Evolutionary conservation across 306 rosid genomes (phyloP).

Genomic region (Castanea sativa): DNA sequence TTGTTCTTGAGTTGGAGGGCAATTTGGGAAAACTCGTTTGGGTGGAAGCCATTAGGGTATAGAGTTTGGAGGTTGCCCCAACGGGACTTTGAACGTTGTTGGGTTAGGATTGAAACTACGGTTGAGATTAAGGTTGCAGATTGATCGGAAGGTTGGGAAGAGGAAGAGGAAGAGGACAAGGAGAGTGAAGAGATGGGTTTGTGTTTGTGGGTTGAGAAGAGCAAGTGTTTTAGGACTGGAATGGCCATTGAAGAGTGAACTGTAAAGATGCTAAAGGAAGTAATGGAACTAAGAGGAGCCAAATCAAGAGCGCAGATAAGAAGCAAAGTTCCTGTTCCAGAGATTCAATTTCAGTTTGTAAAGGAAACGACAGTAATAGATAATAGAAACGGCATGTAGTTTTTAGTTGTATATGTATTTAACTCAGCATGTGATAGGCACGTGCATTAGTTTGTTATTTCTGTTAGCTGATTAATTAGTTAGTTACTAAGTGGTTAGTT

Average conservation of each 20-base stretch:
- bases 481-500: too few species aligned
- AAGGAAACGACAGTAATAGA: too few species aligned
- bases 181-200: constrained; percentile 5
- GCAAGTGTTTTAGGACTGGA: constrained; percentile 26
- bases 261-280: too few species aligned
- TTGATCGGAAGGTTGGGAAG: constrained; percentile 15
- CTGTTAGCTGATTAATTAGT: too few species aligned
- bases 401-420: too few species aligned
- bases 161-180: constrained; percentile 17
- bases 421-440: too few species aligned
- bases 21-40: constrained; percentile 57
- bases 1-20: constrained; percentile 52
- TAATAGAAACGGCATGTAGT: too few species aligned
- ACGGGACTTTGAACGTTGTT: constrained; percentile 73
- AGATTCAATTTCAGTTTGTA: too few species aligned
- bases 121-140: constrained; percentile 19
- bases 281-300: too few species aligned
- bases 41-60: constrained; percentile 50
- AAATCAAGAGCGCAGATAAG: too few species aligned
- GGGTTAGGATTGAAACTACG: constrained; percentile 56
- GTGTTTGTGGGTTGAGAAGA: constrained; percentile 11
- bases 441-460: too few species aligned
- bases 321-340: too few species aligned
- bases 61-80: constrained; percentile 60
- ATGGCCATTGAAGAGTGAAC: constrained; percentile 27